Evolutionary conservation across 768 basidiomycete genomes (phyloP).

Genomic region (Galerina sulciceps): DNA sequence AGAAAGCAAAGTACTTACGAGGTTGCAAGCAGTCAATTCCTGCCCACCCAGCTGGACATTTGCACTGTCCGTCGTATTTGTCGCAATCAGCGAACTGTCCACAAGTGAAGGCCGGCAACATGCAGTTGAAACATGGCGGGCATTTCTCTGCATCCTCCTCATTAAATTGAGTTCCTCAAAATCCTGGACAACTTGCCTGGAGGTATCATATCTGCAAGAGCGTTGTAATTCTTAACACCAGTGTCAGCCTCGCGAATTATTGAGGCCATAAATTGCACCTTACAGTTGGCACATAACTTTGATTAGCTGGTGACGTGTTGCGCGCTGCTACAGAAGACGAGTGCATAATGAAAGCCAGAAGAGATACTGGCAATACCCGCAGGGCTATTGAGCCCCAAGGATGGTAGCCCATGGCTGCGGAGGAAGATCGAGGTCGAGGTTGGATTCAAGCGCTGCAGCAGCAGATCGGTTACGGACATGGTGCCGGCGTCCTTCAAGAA

Average conservation of each 20-base stretch:
- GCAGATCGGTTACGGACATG: too few species aligned
- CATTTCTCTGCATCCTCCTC: conserved; percentile 51
- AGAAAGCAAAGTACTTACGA: conserved; percentile 47
- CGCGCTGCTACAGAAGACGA: conserved; percentile 11
- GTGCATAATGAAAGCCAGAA: conserved; percentile 10
- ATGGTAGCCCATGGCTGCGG: conserved; percentile 9
- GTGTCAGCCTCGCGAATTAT: background rate
- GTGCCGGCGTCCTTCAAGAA: too few species aligned
- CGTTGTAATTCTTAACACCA: conserved; percentile 15
- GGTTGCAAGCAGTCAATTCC: conserved; percentile 94
- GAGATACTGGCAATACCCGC: conserved; percentile 15
- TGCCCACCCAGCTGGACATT: conserved; percentile 97
- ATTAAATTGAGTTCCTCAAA: too few species aligned
- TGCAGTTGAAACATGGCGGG: conserved; percentile 95
- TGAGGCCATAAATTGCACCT: background rate
- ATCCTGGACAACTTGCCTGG: conserved; percentile 13
- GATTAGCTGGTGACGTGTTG: conserved; percentile 26
- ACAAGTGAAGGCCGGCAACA: conserved; percentile 88
- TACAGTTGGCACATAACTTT: conserved; percentile 15
- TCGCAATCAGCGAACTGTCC: conserved; percentile 93
- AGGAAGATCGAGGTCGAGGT: conserved; percentile 2
- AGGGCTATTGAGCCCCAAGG: conserved; percentile 3
- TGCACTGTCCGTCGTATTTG: conserved; percentile 92
- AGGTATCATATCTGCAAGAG: conserved; percentile 20
- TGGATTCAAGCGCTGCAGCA: too few species aligned